Base-by-base conservation (phyloP, 306 rosid genomes). In the Abrus precatorius region DNA sequence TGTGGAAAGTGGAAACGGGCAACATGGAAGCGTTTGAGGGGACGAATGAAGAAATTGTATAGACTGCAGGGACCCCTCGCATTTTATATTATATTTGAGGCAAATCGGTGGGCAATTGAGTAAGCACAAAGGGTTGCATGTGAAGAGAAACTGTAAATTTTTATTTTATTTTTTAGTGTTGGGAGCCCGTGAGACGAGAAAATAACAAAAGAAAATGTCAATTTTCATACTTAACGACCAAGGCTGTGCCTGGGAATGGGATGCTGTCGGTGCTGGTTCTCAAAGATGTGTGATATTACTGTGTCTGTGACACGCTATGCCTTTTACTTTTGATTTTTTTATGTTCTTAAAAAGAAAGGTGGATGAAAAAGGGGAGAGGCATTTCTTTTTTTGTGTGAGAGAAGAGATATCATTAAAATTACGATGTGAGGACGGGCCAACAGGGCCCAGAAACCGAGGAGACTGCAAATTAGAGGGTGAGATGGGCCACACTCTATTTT, bases 191-290 rank as follows among this genome's bases (percentile, higher is more conserved):
- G 80, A 72, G 63, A 80, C 0, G 6, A 29, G 29, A 54, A 60
- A 75, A 62, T 9, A 75, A 48, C 30, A 36, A 76, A 76, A 28
- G 32, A 49, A 34, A 34, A 49, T 62, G 63, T n/a, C 80, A 49
- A 47, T 48, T 61, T 36, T 76, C 62, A 49, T 20, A 12, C 41
- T 44, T 13, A 54, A 56, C 53, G 11, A 33, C 43, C 63, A 45
- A 65, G 27, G 14, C 45, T 14, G 4, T 36, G 2, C 20, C 20
- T 20, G 20, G 20, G 20, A 20, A 14, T 30, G 14, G 11, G 7
- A 44, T 77, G 10, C 27, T 74, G 85, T 82, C 57, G 72, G 77
- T 74, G 80, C 53, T 74, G 4, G 29, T 28, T 12, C 49, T 41
- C 66, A 62, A 62, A 62, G 8, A 50, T 1, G 20, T 20, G 20